Conservation (phyloP, 73 alveolate species). For the Uronychia setigera region DNA sequence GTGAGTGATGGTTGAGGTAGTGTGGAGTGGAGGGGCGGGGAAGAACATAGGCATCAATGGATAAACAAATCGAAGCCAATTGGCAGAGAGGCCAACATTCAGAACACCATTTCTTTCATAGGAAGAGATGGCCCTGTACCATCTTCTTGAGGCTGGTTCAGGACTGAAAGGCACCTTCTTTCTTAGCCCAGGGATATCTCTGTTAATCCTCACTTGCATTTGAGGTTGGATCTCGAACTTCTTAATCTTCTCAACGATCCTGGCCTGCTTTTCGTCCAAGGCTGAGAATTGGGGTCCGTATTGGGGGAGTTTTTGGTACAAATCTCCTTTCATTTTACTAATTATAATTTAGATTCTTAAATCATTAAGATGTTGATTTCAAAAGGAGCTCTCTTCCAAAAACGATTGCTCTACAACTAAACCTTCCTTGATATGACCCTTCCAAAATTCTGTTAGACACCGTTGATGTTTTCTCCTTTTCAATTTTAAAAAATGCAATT, state of each 20-base stretch:
- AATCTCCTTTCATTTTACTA: constrained; percentile 18
- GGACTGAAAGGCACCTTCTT: constrained; percentile 47
- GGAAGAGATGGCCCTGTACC: constrained; percentile 39
- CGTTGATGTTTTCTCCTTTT: no score
- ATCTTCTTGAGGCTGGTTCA: constrained; percentile 50
- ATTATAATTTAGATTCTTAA: neutral
- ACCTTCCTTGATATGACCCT: no score
- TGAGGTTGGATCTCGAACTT: constrained; percentile 54
- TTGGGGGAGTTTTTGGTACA: constrained; percentile 57
- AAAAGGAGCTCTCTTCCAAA: no score
- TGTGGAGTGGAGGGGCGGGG: constrained; percentile 53
- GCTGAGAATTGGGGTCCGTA: constrained; percentile 44
- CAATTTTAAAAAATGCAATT: neutral
- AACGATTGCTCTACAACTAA: neutral
- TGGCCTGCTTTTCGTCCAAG: constrained; percentile 53
- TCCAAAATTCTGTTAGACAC: no score
- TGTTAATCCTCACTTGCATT: constrained; percentile 32
- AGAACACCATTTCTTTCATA: constrained; percentile 65
- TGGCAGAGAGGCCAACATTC: constrained; percentile 58
- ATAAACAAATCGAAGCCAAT: constrained; percentile 57
- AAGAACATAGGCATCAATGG: constrained; percentile 47
- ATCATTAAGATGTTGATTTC: neutral
- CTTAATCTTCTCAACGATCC: constrained; percentile 51
- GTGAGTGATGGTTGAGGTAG: no score
- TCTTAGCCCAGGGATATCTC: constrained; percentile 66